These are phyloP conservation scores for Ascochyta viciae-villosae DNA, from an alignment of 2,329 filamentous ascomycete species.

Conservation along the genomic window DNA sequence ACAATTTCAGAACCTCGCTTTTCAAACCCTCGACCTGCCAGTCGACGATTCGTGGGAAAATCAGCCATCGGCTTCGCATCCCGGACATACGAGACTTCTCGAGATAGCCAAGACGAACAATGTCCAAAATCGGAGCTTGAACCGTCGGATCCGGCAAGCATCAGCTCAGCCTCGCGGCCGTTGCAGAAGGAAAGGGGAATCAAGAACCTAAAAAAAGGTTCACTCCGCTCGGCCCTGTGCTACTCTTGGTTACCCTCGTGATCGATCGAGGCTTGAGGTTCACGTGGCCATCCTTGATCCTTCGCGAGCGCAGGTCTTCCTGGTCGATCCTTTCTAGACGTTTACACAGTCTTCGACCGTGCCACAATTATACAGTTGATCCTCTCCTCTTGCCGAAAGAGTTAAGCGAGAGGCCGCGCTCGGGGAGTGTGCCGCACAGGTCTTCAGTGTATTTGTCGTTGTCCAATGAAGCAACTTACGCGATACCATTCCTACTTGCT, in stretches of 20 bases:
- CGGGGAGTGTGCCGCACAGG: not conserved
- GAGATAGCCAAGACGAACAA: not conserved
- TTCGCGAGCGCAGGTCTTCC: not conserved
- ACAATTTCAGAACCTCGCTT: not conserved
- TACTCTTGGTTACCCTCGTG: not conserved
- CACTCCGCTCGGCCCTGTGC: not conserved
- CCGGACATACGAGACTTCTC: not conserved
- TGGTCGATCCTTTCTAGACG: not conserved
- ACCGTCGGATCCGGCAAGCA: not conserved
- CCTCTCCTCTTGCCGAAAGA: not conserved
- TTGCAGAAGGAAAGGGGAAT: not conserved
- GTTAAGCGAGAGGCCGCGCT: not conserved
- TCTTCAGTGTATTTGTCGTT: not conserved
- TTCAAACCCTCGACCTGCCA: not conserved
- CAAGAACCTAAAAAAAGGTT: not conserved
- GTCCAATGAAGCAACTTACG: slow-evolving; percentile 4
- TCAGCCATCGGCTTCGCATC: not conserved
- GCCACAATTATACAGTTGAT: slow-evolving; percentile 6
- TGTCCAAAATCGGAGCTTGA: not conserved
- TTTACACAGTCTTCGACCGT: slow-evolving; percentile 1
- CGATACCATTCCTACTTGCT: not conserved
- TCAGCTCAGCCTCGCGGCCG: not conserved
- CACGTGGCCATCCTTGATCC: slow-evolving; percentile 18
- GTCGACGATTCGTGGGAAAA: not conserved
- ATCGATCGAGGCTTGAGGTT: slow-evolving; percentile 11